Base-by-base conservation (phyloP, 2,329 filamentous ascomycete species). In the Penicillium sp. region DNA sequence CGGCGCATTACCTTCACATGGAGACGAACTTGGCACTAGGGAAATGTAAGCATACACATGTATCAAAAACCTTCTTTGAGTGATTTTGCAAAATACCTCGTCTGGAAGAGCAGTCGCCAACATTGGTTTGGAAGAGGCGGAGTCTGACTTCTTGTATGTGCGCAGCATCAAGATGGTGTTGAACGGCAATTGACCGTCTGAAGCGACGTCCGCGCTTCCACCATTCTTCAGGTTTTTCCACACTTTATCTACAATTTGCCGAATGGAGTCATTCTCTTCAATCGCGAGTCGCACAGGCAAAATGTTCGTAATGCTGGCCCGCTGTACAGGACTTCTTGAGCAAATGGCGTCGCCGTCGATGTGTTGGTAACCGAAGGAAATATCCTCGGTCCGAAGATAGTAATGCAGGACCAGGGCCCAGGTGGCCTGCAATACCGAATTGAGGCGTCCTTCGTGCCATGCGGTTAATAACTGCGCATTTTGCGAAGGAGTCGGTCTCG, bases 341-440 rank as follows among this genome's bases (percentile, higher is more conserved):
- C 53, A 55, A 27, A 57, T 56, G 6, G 62, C 54, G 48, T 66
- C 64, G 50, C 57, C 63, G 26, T 67, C 67, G 47, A 70, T 61
- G 54, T 72, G 65, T 57, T 75, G 69, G 53, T 74, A 76, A 25
- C 78, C 80, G 66, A 81, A 83, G 25, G 77, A 71, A 8, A 81
- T 76, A 61, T 82, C 77, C 49, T 80, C 73, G 16, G 75, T 75
- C 2, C 73, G 75, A n/a, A 78, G 77, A 60, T 81, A 81, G 46
- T 73, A 75, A 39, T 76, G 71, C 7, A 81, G 64, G 2, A 81
- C 68, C 42, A 82, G 58, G 1, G 74, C 78, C 80, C 79, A 82
- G 9, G 78, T 76, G 11, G 77, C 74, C 29, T 76, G 73, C 50
- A 82, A 55, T 26, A 71, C 49, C 8, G 65, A 57, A 27, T 64